Evolutionary conservation across 2,329 filamentous ascomycete species (phyloP), one percentile per base, ranked within the genome.

Genomic region (Bipolaris victoriae): DNA sequence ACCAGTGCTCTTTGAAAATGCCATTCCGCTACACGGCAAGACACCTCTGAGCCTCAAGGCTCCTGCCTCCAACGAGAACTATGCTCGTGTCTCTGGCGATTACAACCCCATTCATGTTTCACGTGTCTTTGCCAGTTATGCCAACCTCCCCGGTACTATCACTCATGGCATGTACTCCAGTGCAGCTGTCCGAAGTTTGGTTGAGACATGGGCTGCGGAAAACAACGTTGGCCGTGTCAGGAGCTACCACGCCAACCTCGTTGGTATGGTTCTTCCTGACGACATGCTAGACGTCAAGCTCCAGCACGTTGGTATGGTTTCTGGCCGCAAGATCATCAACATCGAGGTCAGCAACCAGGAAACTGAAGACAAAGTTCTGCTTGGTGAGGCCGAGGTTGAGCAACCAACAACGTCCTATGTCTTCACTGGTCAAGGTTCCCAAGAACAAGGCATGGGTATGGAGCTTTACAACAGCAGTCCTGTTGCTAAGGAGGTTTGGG

Each of bases 391-490:
- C 24, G 95, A 99, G 79, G 92, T 99, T 57, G 95, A 99, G 79
- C 95, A 99, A 77, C 96, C 96, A 7, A 92, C 95, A 33, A 96
- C 94, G 1, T 89, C 95, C 5, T 99, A 99, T 72, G 92, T 99
- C 67, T 99, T 99, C 79, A 99, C 96, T 63, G 95, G 95, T 54
- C 95, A 99, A 79, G 95, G 95, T 69, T 97, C 93, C 49, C 96
- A 99, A 78, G 95, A 99, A 79, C 95, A 99, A 78, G 95, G 95
- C 61, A 99, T 99, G 95, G 95, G 95, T 79, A 99, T 99, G 95
- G 95, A 98, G 73, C 84, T 99, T 49, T 99, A 99, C 77, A 90
- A 85, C 71, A 96, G 89, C 83, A 98, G 95, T 76, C 83, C 89
- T 36, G 95, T 99, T 18, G 96, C 95, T 61, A 93, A 92, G 81